Evolutionary conservation across 176 grass and related monocot species (phyloP).

Genomic region (Secale cereale): DNA sequence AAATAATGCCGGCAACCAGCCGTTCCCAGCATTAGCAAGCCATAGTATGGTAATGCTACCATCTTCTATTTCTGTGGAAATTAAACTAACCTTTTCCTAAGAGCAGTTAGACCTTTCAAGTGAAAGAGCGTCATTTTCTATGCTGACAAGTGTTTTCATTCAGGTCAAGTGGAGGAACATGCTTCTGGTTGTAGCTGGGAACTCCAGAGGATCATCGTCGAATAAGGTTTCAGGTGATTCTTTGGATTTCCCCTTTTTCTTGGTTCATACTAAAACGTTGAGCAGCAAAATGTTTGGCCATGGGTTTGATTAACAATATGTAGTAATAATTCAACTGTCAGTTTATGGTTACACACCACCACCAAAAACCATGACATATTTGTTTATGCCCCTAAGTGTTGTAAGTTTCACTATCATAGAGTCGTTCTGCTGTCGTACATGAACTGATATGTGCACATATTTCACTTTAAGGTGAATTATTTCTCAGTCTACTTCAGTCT

Average conservation of each 20-base stretch:
- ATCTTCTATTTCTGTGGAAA: neutral
- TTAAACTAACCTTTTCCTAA: neutral
- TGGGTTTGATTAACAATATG: neutral
- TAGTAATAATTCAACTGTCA: neutral
- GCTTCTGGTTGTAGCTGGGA: conserved; percentile 73
- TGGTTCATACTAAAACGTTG: neutral
- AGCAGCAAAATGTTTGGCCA: neutral
- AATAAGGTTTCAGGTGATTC: conserved; percentile 74
- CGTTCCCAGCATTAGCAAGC: conserved; percentile 65
- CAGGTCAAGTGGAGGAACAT: conserved; percentile 86
- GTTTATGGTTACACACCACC: neutral
- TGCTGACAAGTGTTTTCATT: conserved; percentile 2
- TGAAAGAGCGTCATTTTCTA: neutral
- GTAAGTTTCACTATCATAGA: neutral
- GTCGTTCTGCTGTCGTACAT: neutral
- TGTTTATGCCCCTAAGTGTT: neutral
- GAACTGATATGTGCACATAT: neutral
- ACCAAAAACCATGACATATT: neutral
- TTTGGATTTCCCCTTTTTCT: conserved; percentile 12
- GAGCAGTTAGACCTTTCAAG: neutral
- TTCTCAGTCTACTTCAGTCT: neutral
- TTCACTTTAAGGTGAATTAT: neutral
- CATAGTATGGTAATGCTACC: conserved; percentile 70
- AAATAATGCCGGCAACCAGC: conserved; percentile 21
- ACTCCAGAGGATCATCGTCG: conserved; percentile 44